These are phyloP conservation scores for Radiomyces spectabilis DNA, from an alignment of 192 early-diverging fungal genomes.

Conservation along the genomic window DNA sequence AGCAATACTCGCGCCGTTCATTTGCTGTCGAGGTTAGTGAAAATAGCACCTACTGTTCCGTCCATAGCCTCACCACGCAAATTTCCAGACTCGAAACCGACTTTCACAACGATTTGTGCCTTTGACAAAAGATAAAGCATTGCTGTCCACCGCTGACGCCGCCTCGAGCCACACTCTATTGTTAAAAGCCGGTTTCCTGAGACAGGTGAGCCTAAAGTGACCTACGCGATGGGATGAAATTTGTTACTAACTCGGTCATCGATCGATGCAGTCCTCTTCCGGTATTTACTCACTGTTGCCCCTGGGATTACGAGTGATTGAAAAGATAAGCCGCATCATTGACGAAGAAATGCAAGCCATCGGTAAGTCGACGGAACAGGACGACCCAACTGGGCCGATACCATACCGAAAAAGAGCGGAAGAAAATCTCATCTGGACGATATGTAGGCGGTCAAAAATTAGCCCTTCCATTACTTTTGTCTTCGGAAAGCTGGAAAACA, in stretches of 20 bases:
- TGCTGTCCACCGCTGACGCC: constrained; percentile 1
- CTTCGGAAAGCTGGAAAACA: constrained; percentile 65
- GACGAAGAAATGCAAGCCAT: constrained; percentile 73
- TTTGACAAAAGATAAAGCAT: constrained; percentile 24
- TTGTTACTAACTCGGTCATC: not conserved
- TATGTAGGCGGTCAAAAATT: constrained; percentile 71
- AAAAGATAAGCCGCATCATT: constrained; percentile 73
- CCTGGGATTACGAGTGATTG: constrained; percentile 64
- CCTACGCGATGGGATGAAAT: not conserved
- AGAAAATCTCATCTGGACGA: not conserved
- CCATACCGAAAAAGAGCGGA: not conserved
- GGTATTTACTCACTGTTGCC: constrained; percentile 83
- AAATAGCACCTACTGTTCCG: too few species aligned
- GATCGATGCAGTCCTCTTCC: constrained; percentile 55
- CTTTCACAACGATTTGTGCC: constrained; percentile 30
- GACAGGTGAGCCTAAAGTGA: constrained; percentile 46
- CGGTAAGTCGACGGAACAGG: constrained; percentile 37
- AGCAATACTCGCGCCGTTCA: too few species aligned
- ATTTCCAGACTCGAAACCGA: too few species aligned
- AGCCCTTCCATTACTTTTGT: constrained; percentile 58
- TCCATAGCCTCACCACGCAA: too few species aligned
- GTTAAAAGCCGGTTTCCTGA: constrained; percentile 62
- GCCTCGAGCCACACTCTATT: constrained; percentile 47
- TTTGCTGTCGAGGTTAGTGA: too few species aligned
- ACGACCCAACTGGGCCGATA: too few species aligned